These are phyloP conservation scores for Gossypium gossypioides DNA, from an alignment of 441 rosid genomes.

Conservation along the genomic window DNA sequence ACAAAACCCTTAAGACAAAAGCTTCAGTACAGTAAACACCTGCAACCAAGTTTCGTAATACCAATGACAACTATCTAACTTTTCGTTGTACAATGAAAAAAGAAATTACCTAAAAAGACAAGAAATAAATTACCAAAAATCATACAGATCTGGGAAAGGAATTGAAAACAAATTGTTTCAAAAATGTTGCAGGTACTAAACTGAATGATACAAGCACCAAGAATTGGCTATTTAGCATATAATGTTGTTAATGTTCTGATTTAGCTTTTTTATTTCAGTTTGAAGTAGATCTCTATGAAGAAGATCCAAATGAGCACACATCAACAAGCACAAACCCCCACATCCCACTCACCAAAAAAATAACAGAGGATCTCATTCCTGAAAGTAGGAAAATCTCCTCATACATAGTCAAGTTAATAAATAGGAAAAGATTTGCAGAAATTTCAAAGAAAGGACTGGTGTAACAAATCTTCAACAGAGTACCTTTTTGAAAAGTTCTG, in stretches of 20 bases:
- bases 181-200: neutral
- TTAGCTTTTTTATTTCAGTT: neutral
- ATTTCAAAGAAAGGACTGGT: neutral
- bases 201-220: neutral
- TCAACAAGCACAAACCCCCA: neutral
- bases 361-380: neutral
- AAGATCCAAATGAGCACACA: neutral
- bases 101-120: neutral
- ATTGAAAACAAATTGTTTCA: neutral
- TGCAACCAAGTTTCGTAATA: neutral
- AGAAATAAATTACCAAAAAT: neutral
- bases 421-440: neutral
- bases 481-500: conserved; percentile 40
- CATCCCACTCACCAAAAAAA: neutral
- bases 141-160: neutral
- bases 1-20: neutral
- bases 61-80: neutral
- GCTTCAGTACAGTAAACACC: neutral
- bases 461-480: neutral
- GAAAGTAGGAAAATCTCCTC: neutral
- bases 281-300: neutral
- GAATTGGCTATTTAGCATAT: neutral
- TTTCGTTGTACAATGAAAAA: neutral
- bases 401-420: neutral
- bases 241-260: neutral